A percentile compares a stretch with the other conserved stretches of the same genome.
Conservation (phyloP, 1,284 basidiomycete species). For the Puccinia horiana region DNA sequence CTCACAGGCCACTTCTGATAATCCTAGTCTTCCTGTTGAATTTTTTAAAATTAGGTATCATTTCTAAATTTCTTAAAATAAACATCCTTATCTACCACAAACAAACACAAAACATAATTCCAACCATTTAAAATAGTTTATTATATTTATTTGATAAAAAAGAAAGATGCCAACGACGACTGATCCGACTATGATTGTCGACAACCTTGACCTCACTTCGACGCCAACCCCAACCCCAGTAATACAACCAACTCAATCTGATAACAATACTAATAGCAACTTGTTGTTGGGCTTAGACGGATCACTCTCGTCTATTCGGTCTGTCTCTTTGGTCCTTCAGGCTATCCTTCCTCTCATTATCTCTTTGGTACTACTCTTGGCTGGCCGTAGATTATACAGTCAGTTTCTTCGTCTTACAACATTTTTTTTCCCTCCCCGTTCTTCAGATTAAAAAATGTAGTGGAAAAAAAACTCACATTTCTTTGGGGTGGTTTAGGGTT, state of each 20-base stretch:
- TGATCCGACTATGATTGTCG: not conserved
- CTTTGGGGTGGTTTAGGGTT: not conserved
- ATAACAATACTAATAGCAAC: too few species aligned
- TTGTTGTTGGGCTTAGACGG: slow-evolving; percentile 10
- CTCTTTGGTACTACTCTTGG: slow-evolving; percentile 12
- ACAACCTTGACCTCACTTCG: not conserved
- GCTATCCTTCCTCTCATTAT: slow-evolving; percentile 11
- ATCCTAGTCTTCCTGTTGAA: too few species aligned
- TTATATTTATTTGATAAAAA: too few species aligned
- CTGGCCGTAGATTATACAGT: slow-evolving; percentile 19
- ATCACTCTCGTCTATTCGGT: slow-evolving; percentile 10
- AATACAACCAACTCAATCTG: not conserved
- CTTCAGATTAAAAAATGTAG: too few species aligned
- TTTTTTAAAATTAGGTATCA: too few species aligned
- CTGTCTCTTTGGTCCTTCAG: slow-evolving; percentile 19
- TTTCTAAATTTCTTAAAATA: too few species aligned
- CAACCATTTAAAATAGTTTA: too few species aligned
- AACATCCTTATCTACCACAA: too few species aligned
- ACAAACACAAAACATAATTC: too few species aligned
- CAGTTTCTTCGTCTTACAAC: not conserved
- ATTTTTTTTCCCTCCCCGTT: too few species aligned
- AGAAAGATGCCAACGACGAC: not conserved
- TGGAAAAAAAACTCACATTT: not conserved
- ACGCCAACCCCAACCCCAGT: not conserved
- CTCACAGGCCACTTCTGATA: too few species aligned